Percentiles rank a stretch among this genome's conserved stretches.
Evolutionary conservation across 2,329 filamentous ascomycete species (phyloP).

Genomic region (Sporothrix schenckii): DNA sequence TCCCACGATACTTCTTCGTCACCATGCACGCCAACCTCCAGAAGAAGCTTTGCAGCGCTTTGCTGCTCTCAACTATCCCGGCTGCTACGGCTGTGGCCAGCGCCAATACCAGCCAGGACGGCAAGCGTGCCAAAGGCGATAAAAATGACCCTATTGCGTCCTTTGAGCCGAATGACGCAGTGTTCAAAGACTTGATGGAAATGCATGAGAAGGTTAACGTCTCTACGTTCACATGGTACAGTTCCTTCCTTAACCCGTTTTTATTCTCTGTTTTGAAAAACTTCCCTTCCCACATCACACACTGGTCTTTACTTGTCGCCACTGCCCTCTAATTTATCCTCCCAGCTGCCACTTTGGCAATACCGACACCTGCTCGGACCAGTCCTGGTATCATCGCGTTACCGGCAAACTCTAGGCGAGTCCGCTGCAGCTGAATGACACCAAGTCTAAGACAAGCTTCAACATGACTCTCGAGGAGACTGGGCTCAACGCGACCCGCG

Average conservation of each 20-base stretch:
- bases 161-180: too few species aligned
- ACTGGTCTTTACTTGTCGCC: background rate
- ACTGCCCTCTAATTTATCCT: background rate
- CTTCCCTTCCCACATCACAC: too few species aligned
- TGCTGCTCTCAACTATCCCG: background rate
- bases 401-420: background rate
- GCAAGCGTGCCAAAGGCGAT: too few species aligned
- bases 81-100: background rate
- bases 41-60: background rate
- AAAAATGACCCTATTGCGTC: too few species aligned
- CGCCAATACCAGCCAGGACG: background rate
- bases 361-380: constrained; percentile 34
- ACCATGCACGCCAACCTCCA: background rate
- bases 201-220: too few species aligned
- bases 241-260: background rate
- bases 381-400: constrained; percentile 27
- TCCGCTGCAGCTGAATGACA: background rate
- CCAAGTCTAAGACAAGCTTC: background rate
- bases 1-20: background rate
- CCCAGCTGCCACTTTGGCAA: constrained; percentile 33
- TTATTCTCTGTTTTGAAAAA: background rate
- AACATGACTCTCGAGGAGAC: background rate
- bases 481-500: too few species aligned
- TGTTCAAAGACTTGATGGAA: too few species aligned
- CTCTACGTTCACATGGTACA: background rate